phyloP scores from a whole-genome alignment of 129 eudicot species.

The Helianthus annuus region DNA sequence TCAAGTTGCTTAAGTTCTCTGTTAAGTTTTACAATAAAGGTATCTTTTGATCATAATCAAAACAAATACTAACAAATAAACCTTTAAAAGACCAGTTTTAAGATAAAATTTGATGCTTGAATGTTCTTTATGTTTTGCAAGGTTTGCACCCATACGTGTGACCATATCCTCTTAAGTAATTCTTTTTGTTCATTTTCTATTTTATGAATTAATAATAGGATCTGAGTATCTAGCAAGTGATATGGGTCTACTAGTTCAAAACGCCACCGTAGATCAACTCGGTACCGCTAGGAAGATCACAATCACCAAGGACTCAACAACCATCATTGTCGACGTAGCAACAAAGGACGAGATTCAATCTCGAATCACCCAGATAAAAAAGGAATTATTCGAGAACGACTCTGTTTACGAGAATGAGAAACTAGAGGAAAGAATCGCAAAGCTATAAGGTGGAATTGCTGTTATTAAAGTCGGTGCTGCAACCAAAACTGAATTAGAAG shows the following conservation, averaged over 20 bases:
- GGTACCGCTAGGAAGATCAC: conserved; percentile 87
- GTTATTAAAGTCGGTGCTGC: conserved; percentile 98
- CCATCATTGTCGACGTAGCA: conserved; percentile 91
- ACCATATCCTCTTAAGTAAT: neutral
- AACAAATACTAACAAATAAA: neutral
- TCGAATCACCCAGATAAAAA: too few species aligned
- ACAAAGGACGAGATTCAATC: conserved; percentile 96
- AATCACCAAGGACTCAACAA: conserved; percentile 75
- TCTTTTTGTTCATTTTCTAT: neutral
- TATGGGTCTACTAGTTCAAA: conserved; percentile 70
- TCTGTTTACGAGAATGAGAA: conserved; percentile 88
- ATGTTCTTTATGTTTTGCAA: neutral
- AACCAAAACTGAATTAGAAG: conserved; percentile 91
- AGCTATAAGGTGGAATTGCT: conserved; percentile 90
- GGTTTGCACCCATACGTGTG: too few species aligned
- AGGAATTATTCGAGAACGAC: conserved; percentile 80
- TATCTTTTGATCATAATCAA: neutral
- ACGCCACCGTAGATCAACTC: conserved; percentile 72
- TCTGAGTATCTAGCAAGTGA: conserved; percentile 91
- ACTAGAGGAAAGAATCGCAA: conserved; percentile 89
- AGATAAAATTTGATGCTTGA: neutral
- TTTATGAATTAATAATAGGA: conserved; percentile 40
- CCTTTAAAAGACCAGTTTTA: neutral
- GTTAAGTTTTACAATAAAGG: neutral
- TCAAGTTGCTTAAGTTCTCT: neutral